Base-by-base conservation (phyloP, 1,139 yeast species). In the Geotrichum restrictum region DNA sequence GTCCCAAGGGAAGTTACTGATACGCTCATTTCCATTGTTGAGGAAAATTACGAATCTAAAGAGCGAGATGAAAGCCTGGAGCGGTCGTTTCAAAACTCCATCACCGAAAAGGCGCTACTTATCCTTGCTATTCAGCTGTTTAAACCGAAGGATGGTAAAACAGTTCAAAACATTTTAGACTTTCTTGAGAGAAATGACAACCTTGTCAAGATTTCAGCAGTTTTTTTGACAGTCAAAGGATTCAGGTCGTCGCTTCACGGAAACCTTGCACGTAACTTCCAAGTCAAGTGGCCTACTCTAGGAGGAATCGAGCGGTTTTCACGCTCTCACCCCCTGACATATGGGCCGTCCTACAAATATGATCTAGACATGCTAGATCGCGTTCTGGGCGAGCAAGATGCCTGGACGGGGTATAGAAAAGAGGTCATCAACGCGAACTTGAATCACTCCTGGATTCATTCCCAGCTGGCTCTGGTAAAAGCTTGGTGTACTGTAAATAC, bases 401-500 rank as follows among this genome's bases (percentile, higher is more conserved):
- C 69, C 7, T 86, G 95, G 94, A 56, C 56, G 1, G 78, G 78
- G 1, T 71, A 74, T 48, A 74, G 83, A 57, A 73, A 74, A 8
- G 80, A 79, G 51, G 76, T 88, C 5, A 68, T 78, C 3, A 75
- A 77, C 2, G 81, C 87, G 0, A 83, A 89, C 57, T 69, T 82
- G 43, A 83, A 84, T 60, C 65, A 82, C 44, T 89, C 88, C 57
- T 77, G 75, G 63, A 74, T 83, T 19, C 77, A 81, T 49, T 78
- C 93, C 0, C 96, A 88, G 63, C 73, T 83, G 21, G 72, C 79
- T 2, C 78, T 85, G 27, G 83, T 88, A 2, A 83, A 83, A 62
- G 79, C 95, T 0, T 82, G 86, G 77, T 91, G 94, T 49, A 89
- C 93, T 1, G 71, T 89, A 14, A 59, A 86, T 31, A 83, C 94